Conservation (phyloP, 1,284 basidiomycete genomes). For the Pterula multifida region DNA sequence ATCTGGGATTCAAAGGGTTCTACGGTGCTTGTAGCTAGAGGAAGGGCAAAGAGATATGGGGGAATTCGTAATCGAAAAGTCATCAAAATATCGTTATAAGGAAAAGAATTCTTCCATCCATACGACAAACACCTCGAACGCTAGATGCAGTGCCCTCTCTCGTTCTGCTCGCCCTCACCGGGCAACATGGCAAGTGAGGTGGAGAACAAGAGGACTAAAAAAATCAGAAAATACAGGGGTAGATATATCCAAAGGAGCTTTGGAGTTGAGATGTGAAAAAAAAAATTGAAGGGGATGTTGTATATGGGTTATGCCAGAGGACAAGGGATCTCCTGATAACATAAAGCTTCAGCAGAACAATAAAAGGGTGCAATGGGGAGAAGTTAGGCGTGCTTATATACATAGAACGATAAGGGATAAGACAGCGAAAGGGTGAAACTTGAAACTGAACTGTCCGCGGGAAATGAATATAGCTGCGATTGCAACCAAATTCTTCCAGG, state of each 20-base stretch:
- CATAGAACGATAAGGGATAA: slow-evolving; percentile 6
- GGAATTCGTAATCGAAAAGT: slow-evolving; percentile 1
- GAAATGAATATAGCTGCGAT: not conserved
- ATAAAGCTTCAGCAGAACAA: not conserved
- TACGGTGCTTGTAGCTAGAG: not conserved
- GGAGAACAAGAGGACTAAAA: slow-evolving; percentile 56
- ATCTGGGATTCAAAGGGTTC: not conserved
- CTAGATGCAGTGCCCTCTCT: slow-evolving; percentile 62
- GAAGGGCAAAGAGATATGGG: not conserved
- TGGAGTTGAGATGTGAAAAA: not conserved
- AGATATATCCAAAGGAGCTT: slow-evolving; percentile 13
- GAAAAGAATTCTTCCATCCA: no score
- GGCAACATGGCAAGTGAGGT: slow-evolving; percentile 24
- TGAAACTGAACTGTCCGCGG: slow-evolving; percentile 7
- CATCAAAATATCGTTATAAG: not conserved
- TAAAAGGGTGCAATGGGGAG: slow-evolving; percentile 6
- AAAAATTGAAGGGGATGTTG: not conserved
- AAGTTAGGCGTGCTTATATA: slow-evolving; percentile 7
- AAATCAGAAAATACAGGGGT: slow-evolving; percentile 15
- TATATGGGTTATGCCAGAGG: not conserved
- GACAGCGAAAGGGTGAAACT: slow-evolving; percentile 6
- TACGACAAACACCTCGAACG: not conserved
- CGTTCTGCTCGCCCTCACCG: slow-evolving; percentile 44
- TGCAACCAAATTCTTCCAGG: not conserved
- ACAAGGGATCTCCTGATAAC: not conserved